These are phyloP conservation scores for Aspergillus floridensis DNA, from an alignment of 2,329 filamentous ascomycete genomes.

Conservation along the genomic window DNA sequence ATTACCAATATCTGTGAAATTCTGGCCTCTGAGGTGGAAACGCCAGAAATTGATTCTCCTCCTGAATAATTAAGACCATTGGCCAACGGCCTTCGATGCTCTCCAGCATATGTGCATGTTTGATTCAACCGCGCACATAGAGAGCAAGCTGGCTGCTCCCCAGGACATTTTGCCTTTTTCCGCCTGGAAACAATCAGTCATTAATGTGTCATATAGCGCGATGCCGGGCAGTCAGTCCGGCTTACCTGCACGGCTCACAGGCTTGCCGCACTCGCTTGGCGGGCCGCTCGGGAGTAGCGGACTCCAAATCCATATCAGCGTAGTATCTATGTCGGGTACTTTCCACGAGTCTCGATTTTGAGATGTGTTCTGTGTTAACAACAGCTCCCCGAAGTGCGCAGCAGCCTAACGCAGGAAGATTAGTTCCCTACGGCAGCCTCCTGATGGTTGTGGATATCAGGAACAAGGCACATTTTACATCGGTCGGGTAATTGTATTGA, in stretches of 20 bases:
- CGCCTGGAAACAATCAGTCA: constrained; percentile 35
- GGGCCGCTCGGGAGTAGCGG: constrained; percentile 24
- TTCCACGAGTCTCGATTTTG: background rate
- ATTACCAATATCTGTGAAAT: constrained; percentile 23
- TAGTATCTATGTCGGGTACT: background rate
- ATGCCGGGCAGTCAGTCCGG: constrained; percentile 1
- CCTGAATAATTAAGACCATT: constrained; percentile 5
- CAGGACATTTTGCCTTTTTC: constrained; percentile 53
- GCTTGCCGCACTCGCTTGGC: constrained; percentile 41
- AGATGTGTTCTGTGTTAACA: background rate
- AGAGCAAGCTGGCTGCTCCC: constrained; percentile 51
- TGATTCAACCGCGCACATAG: constrained; percentile 51
- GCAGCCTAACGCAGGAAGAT: background rate
- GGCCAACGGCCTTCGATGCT: constrained; percentile 25
- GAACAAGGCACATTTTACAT: background rate
- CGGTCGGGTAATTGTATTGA: background rate
- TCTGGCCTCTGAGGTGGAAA: constrained; percentile 10
- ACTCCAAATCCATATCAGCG: background rate
- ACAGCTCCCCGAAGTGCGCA: background rate
- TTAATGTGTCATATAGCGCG: constrained; percentile 3
- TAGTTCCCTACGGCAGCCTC: background rate
- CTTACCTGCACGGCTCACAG: constrained; percentile 44
- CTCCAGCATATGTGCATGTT: constrained; percentile 45
- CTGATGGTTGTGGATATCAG: background rate
- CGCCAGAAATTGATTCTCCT: constrained; percentile 16